phyloP scores from a whole-genome alignment of 108 stramenopile genomes.

The Chaetoceros muelleri region DNA sequence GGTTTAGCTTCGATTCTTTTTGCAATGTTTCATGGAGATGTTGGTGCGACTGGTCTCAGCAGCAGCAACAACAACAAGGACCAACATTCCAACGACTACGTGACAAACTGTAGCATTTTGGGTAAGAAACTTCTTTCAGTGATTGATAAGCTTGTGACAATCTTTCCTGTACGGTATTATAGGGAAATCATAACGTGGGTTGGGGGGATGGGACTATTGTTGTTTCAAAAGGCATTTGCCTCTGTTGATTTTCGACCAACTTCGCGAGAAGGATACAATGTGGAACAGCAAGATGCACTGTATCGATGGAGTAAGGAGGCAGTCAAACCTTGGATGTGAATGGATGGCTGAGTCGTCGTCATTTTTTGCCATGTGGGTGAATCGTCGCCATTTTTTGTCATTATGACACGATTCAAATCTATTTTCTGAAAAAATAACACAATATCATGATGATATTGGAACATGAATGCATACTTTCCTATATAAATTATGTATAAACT shows the following conservation, averaged over 20 bases:
- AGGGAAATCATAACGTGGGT: conserved; percentile 6
- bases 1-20: conserved; percentile 28
- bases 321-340: conserved; percentile 3
- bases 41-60: neutral
- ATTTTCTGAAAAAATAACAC: too few relatives aligned
- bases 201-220: conserved; percentile 4
- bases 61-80: conserved; percentile 1
- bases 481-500: too few relatives aligned
- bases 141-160: neutral
- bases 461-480: too few relatives aligned
- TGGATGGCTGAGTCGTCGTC: neutral
- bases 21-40: conserved; percentile 19
- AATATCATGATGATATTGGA: too few relatives aligned
- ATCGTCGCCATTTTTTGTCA: too few relatives aligned
- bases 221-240: conserved; percentile 14
- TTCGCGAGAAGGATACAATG: conserved; percentile 22
- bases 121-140: neutral
- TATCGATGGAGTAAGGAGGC: conserved; percentile 35
- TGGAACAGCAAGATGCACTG: conserved; percentile 19
- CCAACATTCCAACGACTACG: conserved; percentile 10
- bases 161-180: conserved; percentile 1
- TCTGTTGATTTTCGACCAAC: conserved; percentile 3
- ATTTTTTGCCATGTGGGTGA: too few relatives aligned
- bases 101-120: neutral
- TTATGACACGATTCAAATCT: too few relatives aligned